Conservation (phyloP, 1,284 basidiomycete genomes). For the Spongispora temasekensis region DNA sequence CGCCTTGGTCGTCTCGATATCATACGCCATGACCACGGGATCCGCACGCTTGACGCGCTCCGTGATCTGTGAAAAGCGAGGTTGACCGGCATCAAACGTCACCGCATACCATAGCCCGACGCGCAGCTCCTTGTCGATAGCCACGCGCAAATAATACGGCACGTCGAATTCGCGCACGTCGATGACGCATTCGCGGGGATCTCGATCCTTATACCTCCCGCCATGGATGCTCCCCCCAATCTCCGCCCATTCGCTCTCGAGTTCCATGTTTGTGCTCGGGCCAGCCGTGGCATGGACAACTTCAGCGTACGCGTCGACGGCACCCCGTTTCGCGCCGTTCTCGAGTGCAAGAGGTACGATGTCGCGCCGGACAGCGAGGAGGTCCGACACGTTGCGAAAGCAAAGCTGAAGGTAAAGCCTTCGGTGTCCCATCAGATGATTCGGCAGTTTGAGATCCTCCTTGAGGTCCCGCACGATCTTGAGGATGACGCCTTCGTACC, state of each 20-base stretch:
- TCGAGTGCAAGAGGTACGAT: slow-evolving; percentile 87
- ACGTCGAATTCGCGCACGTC: slow-evolving; percentile 98
- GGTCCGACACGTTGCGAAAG: slow-evolving; percentile 93
- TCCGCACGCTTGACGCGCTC: slow-evolving; percentile 98
- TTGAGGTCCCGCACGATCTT: slow-evolving; percentile 83
- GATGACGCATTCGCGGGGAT: slow-evolving; percentile 89
- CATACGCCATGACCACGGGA: slow-evolving; percentile 98
- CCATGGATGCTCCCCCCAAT: slow-evolving; percentile 44
- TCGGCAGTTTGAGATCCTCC: slow-evolving; percentile 94
- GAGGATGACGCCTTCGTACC: slow-evolving; percentile 85
- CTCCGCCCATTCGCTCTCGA: slow-evolving; percentile 68
- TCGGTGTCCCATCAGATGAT: slow-evolving; percentile 92
- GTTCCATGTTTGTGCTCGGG: slow-evolving; percentile 58
- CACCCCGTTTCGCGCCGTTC: slow-evolving; percentile 92
- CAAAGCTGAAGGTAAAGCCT: slow-evolving; percentile 87
- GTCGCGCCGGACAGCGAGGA: slow-evolving; percentile 86
- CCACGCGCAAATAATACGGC: slow-evolving; percentile 96
- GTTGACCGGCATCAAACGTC: slow-evolving; percentile 80
- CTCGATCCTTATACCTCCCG: slow-evolving; percentile 57
- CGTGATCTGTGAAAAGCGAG: slow-evolving; percentile 70
- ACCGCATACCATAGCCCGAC: slow-evolving; percentile 98
- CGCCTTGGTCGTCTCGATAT: slow-evolving; percentile 99
- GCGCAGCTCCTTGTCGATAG: slow-evolving; percentile 97
- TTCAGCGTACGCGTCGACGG: slow-evolving; percentile 97
- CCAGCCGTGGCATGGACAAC: slow-evolving; percentile 82